A percentile compares a stretch with the other conserved stretches of the same genome.
Evolutionary conservation across 768 basidiomycete species (phyloP).

Genomic region (Tylopilus intermedius): DNA sequence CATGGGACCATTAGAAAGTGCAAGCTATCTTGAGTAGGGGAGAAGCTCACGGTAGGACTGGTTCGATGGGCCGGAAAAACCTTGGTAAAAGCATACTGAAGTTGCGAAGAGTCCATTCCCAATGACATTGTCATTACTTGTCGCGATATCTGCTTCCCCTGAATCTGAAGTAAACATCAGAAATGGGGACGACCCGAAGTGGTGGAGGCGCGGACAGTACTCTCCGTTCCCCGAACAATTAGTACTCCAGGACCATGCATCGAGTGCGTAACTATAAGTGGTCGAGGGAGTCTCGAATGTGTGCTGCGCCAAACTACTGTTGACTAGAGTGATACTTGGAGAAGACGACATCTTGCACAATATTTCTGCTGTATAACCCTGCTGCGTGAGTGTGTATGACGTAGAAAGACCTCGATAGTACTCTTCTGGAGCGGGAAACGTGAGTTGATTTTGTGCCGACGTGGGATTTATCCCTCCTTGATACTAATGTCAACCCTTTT

Average conservation of each 20-base stretch:
- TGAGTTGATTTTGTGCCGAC: neutral
- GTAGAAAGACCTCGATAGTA: neutral
- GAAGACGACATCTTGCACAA: neutral
- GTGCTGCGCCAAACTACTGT: too few relatives aligned
- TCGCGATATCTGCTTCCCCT: neutral
- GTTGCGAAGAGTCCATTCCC: neutral
- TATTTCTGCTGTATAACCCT: neutral
- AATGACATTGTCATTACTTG: neutral
- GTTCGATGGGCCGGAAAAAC: too few relatives aligned
- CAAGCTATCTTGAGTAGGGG: too few relatives aligned
- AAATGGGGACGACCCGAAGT: too few relatives aligned
- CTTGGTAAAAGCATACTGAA: neutral
- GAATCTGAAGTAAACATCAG: neutral
- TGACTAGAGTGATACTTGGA: too few relatives aligned
- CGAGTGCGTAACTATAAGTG: too few relatives aligned
- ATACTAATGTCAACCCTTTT: too few relatives aligned
- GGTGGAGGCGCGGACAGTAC: too few relatives aligned
- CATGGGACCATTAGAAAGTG: neutral
- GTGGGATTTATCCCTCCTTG: too few relatives aligned
- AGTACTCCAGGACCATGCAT: too few relatives aligned
- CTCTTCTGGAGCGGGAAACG: neutral
- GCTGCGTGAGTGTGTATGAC: neutral
- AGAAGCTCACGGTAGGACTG: neutral
- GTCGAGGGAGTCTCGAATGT: too few relatives aligned
- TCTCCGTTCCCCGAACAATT: too few relatives aligned